A percentile compares a stretch with the other conserved stretches of the same genome.
Evolutionary conservation across 1,139 yeast genomes (phyloP).

Genomic region (Candida sp.): DNA sequence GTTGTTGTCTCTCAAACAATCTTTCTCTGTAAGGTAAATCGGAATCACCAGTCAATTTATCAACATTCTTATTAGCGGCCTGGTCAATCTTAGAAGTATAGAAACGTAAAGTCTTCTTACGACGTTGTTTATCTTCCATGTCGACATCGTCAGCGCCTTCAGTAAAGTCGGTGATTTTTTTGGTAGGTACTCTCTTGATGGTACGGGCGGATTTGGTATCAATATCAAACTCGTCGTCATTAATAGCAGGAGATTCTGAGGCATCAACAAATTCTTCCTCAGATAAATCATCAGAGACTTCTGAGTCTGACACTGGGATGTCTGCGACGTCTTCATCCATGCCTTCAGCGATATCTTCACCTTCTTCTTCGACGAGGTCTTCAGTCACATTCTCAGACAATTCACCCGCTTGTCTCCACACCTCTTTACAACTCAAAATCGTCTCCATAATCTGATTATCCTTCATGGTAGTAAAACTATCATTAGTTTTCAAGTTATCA

Average conservation of each 20-base stretch:
- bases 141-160: slow-evolving; percentile 77
- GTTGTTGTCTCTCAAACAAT: slow-evolving; percentile 81
- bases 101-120: slow-evolving; percentile 86
- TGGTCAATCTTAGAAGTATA: slow-evolving; percentile 96
- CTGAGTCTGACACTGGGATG: slow-evolving; percentile 23
- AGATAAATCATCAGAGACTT: slow-evolving; percentile 16
- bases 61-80: slow-evolving; percentile 53
- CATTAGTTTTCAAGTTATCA: slow-evolving; percentile 51
- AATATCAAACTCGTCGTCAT: slow-evolving; percentile 28
- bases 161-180: slow-evolving; percentile 47
- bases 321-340: slow-evolving; percentile 9
- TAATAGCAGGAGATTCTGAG: slow-evolving; percentile 18
- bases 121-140: slow-evolving; percentile 76
- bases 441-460: slow-evolving; percentile 89
- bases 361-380: slow-evolving; percentile 10
- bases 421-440: slow-evolving; percentile 74
- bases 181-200: slow-evolving; percentile 28
- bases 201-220: slow-evolving; percentile 49
- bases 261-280: slow-evolving; percentile 26
- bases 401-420: slow-evolving; percentile 80
- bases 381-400: slow-evolving; percentile 26
- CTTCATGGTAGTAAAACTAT: slow-evolving; percentile 63
- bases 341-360: slow-evolving; percentile 12
- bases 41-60: slow-evolving; percentile 72
- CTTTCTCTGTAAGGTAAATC: slow-evolving; percentile 95